Conservation (phyloP, 495 filamentous ascomycete genomes). For the Chaetomium cochliodes region DNA sequence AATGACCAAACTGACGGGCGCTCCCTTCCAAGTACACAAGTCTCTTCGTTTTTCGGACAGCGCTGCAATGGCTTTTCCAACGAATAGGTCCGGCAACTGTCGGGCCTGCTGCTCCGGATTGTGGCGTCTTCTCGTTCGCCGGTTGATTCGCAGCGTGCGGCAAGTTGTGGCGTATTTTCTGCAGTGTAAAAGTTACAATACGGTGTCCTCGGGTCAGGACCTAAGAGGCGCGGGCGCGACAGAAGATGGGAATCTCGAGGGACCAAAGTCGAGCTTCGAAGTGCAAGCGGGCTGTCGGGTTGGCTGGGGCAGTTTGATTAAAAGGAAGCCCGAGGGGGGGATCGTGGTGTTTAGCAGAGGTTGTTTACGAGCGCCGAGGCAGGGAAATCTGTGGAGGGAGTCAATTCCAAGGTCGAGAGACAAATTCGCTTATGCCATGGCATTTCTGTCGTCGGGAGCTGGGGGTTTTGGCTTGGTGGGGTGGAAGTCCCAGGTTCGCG, state of each 20-base stretch:
- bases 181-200: background rate
- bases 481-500: conserved; percentile 34
- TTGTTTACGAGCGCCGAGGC: background rate
- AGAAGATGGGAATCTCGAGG: background rate
- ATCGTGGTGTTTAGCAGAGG: no score
- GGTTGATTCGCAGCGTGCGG: background rate
- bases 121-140: background rate
- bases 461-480: conserved; percentile 30
- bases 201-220: background rate
- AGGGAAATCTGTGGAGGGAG: conserved; percentile 15
- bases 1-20: background rate
- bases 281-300: background rate
- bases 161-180: background rate
- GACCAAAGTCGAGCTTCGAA: background rate
- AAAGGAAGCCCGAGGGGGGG: background rate
- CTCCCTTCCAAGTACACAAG: background rate
- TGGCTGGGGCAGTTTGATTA: background rate
- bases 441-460: conserved; percentile 29
- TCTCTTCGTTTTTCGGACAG: conserved; percentile 1
- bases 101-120: background rate
- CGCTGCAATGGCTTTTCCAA: background rate
- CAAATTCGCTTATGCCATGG: conserved; percentile 31
- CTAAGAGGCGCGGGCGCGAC: background rate
- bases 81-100: background rate
- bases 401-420: conserved; percentile 36